Evolutionary conservation across 768 basidiomycete genomes (phyloP).

Genomic region (Tylopilus balloui): DNA sequence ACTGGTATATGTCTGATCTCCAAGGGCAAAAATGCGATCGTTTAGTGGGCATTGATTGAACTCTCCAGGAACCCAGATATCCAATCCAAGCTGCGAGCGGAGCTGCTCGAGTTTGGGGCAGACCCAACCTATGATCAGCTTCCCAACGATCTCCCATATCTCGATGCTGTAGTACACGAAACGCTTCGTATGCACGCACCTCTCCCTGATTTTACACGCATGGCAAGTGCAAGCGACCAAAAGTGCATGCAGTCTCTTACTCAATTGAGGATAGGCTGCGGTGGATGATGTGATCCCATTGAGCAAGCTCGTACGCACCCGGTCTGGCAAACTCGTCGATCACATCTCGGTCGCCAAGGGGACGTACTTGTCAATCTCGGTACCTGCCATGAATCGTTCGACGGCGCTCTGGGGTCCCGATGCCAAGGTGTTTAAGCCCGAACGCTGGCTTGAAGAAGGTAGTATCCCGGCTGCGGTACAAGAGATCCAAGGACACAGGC

Average conservation of each 20-base stretch:
- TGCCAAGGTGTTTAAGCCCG: conserved; percentile 55
- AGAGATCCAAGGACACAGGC: conserved; percentile 45
- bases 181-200: conserved; percentile 43
- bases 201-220: conserved; percentile 21
- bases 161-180: conserved; percentile 50
- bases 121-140: conserved; percentile 58
- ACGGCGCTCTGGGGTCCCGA: conserved; percentile 57
- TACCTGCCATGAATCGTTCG: conserved; percentile 47
- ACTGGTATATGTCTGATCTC: neutral
- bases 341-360: conserved; percentile 46
- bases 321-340: conserved; percentile 36
- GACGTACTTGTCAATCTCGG: conserved; percentile 40
- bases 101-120: conserved; percentile 39
- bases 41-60: conserved; percentile 53
- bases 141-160: conserved; percentile 46
- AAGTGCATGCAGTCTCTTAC: neutral
- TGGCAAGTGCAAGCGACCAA: neutral
- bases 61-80: conserved; percentile 41
- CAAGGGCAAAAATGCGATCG: neutral
- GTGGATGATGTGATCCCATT: conserved; percentile 59
- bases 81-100: conserved; percentile 47
- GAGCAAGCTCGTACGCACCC: conserved; percentile 42
- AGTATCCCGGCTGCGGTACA: conserved; percentile 32
- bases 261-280: conserved; percentile 34
- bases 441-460: conserved; percentile 51